These are phyloP conservation scores for Zasmidium citrigriseum DNA, from an alignment of 2,329 filamentous ascomycete genomes.

Conservation along the genomic window DNA sequence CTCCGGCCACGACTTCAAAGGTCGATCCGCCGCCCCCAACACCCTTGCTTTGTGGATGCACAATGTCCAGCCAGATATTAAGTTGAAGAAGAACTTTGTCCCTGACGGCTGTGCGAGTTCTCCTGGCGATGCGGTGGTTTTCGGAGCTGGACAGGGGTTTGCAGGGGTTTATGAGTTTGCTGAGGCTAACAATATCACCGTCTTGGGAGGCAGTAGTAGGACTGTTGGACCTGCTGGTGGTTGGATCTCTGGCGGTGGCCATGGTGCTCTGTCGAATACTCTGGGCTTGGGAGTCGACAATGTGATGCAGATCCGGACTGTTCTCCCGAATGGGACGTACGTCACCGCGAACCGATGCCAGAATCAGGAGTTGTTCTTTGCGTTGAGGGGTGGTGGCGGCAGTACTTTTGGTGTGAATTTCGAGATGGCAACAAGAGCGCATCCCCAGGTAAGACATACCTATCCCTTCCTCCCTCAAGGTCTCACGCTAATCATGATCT, in stretches of 20 bases:
- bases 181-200: slow-evolving; percentile 19
- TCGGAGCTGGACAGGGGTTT: slow-evolving; percentile 25
- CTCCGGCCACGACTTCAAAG: slow-evolving; percentile 15
- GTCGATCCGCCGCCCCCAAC: neutral
- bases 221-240: slow-evolving; percentile 30
- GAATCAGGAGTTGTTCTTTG: slow-evolving; percentile 54
- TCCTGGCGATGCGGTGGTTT: slow-evolving; percentile 21
- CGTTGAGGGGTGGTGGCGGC: slow-evolving; percentile 56
- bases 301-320: slow-evolving; percentile 24
- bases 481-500: neutral
- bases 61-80: slow-evolving; percentile 11
- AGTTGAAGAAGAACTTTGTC: slow-evolving; percentile 12
- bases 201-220: slow-evolving; percentile 24
- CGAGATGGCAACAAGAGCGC: slow-evolving; percentile 14
- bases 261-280: slow-evolving; percentile 23
- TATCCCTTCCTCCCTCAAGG: neutral
- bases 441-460: slow-evolving; percentile 8
- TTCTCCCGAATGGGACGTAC: slow-evolving; percentile 23
- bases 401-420: slow-evolving; percentile 21
- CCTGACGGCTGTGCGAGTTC: slow-evolving; percentile 22
- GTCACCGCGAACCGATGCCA: slow-evolving; percentile 31
- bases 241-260: slow-evolving; percentile 28
- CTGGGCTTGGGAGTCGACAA: slow-evolving; percentile 32
- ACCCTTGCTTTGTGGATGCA: slow-evolving; percentile 12
- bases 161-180: slow-evolving; percentile 21